Evolutionary conservation across 208 protist species (phyloP), one percentile per base, ranked within the genome.

Genomic region (Porcisia hertigi): DNA sequence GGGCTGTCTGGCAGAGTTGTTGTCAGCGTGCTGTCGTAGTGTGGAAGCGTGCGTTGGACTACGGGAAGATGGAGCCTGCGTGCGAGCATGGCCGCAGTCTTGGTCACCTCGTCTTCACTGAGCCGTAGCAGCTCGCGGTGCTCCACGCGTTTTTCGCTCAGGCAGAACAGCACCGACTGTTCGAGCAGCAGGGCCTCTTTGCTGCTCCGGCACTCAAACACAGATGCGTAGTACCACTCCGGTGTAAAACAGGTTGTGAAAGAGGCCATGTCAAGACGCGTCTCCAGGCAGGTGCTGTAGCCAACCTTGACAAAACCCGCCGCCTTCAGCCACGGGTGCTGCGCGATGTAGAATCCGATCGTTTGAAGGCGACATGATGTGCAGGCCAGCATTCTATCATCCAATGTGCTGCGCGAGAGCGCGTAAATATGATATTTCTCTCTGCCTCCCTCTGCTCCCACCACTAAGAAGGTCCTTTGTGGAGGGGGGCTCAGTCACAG

Each of bases 241-340:
- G 88, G 85, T 39, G 91, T 95, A 45, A 95, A 95, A 54, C 91
- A 95, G 3, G 91, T 95, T 58, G 77, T 88, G 70, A 92, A 95
- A 18, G 88, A 90, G 16, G 84, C 78, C 83, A 88, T 95, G 67
- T 91, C 77, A 8, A 95, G 82, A 8, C 91, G 86, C 49, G 83
- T 86, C 39, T 90, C 84, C 7, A 92, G 75, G 25, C 87, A 79
- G 25, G 77, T 78, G 66, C 84, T 93, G 80, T 78, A 92, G 55
- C 91, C 91, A 1, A 95, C 81, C 73, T 95, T 95, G 3, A 95
- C 87, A 30, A 88, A 86, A 0, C 91, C 91, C 0, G 85, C 80
- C 14, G 63, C 73, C 59, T 59, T 71, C 39, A 95, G 75, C 88
- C 91, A 95, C 23, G 91, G 91, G 73, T 95, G 91, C 52, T 77